Evolutionary conservation across 306 rosid genomes (phyloP).

Genomic region (Rubus parviflorus): DNA sequence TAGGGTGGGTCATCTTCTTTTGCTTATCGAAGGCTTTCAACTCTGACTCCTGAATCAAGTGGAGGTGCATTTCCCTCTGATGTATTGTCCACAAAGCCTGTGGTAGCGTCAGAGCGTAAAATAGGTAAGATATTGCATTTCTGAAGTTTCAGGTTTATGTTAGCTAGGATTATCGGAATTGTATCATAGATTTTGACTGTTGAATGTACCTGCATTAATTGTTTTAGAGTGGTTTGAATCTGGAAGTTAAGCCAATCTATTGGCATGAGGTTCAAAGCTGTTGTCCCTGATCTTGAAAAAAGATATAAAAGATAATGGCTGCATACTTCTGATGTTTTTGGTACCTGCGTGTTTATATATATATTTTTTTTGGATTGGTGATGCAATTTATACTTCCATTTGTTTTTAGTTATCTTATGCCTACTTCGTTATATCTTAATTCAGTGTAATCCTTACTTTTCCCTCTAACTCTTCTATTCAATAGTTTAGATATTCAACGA

Average conservation of each 20-base stretch:
- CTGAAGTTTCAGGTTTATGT: conserved; percentile 16
- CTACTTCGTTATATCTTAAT: not conserved
- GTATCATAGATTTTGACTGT: not conserved
- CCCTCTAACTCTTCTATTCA: not conserved
- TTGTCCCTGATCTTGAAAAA: not conserved
- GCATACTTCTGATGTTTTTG: not conserved
- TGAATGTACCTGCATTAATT: not conserved
- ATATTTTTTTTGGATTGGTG: not conserved
- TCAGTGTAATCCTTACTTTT: not conserved
- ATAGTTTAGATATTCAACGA: not conserved
- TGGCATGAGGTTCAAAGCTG: not conserved
- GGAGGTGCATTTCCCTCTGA: conserved; percentile 62
- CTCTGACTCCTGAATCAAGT: conserved; percentile 46
- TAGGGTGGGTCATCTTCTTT: conserved; percentile 49
- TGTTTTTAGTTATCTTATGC: not conserved
- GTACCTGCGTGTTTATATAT: not conserved
- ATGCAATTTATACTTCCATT: not conserved
- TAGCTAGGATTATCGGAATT: not conserved
- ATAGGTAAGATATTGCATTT: conserved; percentile 53
- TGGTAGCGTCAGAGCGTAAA: conserved; percentile 47
- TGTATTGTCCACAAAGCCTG: conserved; percentile 52
- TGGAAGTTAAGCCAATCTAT: not conserved
- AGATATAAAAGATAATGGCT: not conserved
- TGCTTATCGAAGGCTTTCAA: conserved; percentile 43
- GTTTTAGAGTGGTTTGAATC: too few relatives aligned